These are phyloP conservation scores for Pyricularia sp. DNA, from an alignment of 2,329 filamentous ascomycete species.

Conservation along the genomic window DNA sequence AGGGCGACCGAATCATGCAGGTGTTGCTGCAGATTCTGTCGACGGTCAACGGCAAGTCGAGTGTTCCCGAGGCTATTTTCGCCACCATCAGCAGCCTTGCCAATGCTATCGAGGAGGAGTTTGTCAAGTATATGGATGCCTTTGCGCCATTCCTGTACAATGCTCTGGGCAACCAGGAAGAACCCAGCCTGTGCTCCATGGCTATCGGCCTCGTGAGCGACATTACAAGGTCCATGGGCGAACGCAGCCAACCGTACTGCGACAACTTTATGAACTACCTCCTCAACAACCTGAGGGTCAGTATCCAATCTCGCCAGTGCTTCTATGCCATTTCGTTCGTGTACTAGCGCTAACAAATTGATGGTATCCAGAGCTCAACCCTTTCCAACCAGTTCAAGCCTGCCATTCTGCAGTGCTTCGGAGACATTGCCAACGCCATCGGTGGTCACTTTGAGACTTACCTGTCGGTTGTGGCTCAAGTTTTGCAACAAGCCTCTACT, in stretches of 20 bases:
- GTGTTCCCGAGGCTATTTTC: constrained; percentile 89
- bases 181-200: constrained; percentile 89
- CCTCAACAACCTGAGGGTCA: constrained; percentile 77
- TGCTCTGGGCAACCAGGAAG: constrained; percentile 90
- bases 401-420: constrained; percentile 94
- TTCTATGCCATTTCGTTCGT: too few species aligned
- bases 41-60: constrained; percentile 74
- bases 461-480: constrained; percentile 81
- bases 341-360: background rate
- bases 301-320: constrained; percentile 21
- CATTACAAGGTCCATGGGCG: constrained; percentile 83
- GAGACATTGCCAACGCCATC: constrained; percentile 93
- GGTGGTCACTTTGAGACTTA: constrained; percentile 88
- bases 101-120: constrained; percentile 84
- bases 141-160: constrained; percentile 91
- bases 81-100: constrained; percentile 86
- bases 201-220: constrained; percentile 96
- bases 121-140: constrained; percentile 94
- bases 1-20: constrained; percentile 91
- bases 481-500: constrained; percentile 83
- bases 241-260: constrained; percentile 88
- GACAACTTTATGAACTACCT: constrained; percentile 98
- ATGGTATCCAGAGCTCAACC: constrained; percentile 58
- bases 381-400: constrained; percentile 96
- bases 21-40: constrained; percentile 72